Evolutionary conservation across 495 filamentous ascomycete species (phyloP).

Genomic region (Talaromyces liani): DNA sequence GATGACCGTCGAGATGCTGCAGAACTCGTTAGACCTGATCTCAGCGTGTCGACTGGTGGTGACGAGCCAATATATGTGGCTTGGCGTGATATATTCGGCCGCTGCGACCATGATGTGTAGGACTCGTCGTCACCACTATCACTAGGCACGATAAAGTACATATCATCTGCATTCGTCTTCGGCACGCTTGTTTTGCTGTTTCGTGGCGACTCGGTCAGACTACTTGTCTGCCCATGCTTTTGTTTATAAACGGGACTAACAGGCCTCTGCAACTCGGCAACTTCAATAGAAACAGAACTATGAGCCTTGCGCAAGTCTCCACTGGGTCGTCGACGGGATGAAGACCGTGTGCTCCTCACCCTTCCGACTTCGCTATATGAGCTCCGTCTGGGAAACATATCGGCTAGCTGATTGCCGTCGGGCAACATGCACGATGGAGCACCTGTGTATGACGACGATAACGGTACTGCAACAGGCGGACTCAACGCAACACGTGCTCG

Average conservation of each 20-base stretch:
- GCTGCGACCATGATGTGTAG: neutral
- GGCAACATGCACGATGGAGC: conserved; percentile 14
- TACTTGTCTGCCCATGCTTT: neutral
- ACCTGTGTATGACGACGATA: conserved; percentile 26
- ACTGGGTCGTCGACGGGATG: conserved; percentile 12
- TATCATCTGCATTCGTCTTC: neutral
- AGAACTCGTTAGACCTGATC: conserved; percentile 1
- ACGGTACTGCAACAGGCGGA: conserved; percentile 54
- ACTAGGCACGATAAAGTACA: neutral
- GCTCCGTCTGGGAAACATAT: conserved; percentile 19
- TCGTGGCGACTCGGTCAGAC: neutral
- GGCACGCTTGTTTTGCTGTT: neutral
- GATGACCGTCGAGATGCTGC: conserved; percentile 7
- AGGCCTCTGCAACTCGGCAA: neutral
- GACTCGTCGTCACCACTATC: conserved; percentile 8
- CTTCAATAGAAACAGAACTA: conserved; percentile 26
- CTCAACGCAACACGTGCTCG: conserved; percentile 73
- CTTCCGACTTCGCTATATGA: conserved; percentile 29
- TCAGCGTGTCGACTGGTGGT: neutral
- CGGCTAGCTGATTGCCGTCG: conserved; percentile 18
- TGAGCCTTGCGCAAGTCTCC: conserved; percentile 23
- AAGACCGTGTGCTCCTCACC: conserved; percentile 13
- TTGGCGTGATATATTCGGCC: neutral
- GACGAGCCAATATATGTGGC: neutral
- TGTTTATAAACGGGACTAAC: neutral